phyloP scores from a whole-genome alignment of 2,329 filamentous ascomycete genomes.

The Pestalotiopsis sp. region DNA sequence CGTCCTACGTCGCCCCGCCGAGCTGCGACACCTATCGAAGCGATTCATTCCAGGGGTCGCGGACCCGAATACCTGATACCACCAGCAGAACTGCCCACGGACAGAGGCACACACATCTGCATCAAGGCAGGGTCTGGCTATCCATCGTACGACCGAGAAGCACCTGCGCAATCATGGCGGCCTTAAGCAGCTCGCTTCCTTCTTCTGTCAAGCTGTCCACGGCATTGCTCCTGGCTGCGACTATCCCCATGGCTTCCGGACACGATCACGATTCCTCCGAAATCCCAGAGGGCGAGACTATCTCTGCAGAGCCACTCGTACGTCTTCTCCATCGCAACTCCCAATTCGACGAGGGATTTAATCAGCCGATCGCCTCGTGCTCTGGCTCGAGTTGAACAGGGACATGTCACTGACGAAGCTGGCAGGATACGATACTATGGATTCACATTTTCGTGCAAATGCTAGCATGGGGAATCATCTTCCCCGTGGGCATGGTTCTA shows the following conservation, averaged over 20 bases:
- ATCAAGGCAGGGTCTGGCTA: background rate
- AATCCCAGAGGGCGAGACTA: constrained; percentile 67
- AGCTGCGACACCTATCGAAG: constrained; percentile 4
- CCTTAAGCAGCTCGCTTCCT: background rate
- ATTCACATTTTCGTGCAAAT: constrained; percentile 88
- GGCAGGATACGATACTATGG: constrained; percentile 82
- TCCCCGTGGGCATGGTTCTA: constrained; percentile 92
- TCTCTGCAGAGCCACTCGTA: constrained; percentile 75
- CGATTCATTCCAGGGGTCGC: constrained; percentile 6
- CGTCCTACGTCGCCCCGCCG: constrained; percentile 2
- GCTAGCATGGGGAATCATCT: constrained; percentile 86
- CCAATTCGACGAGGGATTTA: background rate
- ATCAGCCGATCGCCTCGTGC: background rate
- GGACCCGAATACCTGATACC: background rate
- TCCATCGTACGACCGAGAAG: constrained; percentile 1
- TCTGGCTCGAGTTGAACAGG: background rate
- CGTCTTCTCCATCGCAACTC: constrained; percentile 27
- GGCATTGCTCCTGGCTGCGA: constrained; percentile 18
- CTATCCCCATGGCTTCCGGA: constrained; percentile 27
- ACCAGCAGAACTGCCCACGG: background rate
- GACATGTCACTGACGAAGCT: background rate
- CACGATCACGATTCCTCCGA: constrained; percentile 54
- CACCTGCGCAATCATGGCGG: background rate
- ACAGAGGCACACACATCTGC: background rate
- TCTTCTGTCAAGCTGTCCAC: background rate